Base-by-base conservation (phyloP, 768 basidiomycete genomes). In the Cyathus striatus region DNA sequence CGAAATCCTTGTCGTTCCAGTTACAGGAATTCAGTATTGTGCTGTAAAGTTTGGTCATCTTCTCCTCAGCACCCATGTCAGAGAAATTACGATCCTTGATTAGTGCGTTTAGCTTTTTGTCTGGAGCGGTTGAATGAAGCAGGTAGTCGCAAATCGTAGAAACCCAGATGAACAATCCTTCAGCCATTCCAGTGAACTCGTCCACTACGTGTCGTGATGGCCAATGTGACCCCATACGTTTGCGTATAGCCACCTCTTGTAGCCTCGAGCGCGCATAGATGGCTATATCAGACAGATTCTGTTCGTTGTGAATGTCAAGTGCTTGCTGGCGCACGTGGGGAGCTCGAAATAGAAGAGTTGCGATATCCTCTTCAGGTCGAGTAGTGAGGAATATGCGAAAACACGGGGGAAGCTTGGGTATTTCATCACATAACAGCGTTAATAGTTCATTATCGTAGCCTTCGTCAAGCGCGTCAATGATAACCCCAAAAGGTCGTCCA, bases 401-500 rank as follows among this genome's bases (percentile, higher is more conserved):
- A 17, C 23, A 41, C 13, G 25, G 38, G 37, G 54, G 46, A 20
- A 54, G 50, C 5, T 44, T 26, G n/a, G 52, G 41, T 17, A 58
- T 32, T 25, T 49, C 41, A n/a, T 46, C 34, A 9, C 45, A 34
- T 10, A 58, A 49, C 27, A 55, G 43, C 14, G 23, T 9, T 33
- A 52, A 43, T 3, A 53, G 26, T n/a, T 51, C 48, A 9, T 39
- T 37, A 33, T 48, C 46, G n/a, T 30, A 43, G 4, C 48, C 46
- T 40, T 59, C 51, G 40, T 59, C 52, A 13, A 59, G 41, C 5
- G 55, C 57, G 49, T 59, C 57, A 17, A 59, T 50, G 10, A 59
- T 49, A 14, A 53, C 27, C 7, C 47, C 44, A 6, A 47, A 17
- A 23, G 45, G 41, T 25, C 18, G 18, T 34, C 34, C n/a, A 44